phyloP scores from a whole-genome alignment of 805 yeast genomes.

The Barnettozyma siamensis region DNA sequence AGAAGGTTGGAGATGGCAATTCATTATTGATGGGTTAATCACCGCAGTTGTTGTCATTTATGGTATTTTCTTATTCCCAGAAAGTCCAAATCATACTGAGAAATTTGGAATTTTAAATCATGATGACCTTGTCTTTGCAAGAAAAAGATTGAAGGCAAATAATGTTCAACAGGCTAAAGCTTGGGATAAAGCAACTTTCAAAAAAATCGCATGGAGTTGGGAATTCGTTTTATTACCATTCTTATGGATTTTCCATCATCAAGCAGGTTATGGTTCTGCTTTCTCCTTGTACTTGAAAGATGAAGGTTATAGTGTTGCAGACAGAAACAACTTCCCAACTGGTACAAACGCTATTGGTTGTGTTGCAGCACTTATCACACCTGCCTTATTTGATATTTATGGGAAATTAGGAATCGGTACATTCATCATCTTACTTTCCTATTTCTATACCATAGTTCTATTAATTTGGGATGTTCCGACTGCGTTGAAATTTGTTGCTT shows the following conservation, averaged over 20 bases:
- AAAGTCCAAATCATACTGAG: neutral
- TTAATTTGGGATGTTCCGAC: conserved; percentile 1
- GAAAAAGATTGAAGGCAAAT: neutral
- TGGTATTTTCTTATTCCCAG: conserved; percentile 14
- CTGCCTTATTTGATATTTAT: conserved; percentile 6
- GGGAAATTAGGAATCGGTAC: neutral
- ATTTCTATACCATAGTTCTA: neutral
- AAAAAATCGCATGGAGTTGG: conserved; percentile 28
- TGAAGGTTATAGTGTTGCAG: conserved; percentile 2
- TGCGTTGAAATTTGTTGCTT: conserved; percentile 1
- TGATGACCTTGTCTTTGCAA: neutral
- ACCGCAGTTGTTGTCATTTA: conserved; percentile 16
- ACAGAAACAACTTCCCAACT: conserved; percentile 9
- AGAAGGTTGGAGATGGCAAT: conserved; percentile 10
- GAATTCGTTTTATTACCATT: conserved; percentile 1
- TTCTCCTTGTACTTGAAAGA: conserved; percentile 1
- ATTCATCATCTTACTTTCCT: neutral
- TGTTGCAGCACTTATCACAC: neutral
- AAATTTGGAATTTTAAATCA: neutral
- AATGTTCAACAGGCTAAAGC: neutral
- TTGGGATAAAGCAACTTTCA: neutral
- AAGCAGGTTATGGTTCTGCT: neutral
- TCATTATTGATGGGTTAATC: conserved; percentile 10
- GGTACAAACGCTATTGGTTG: conserved; percentile 1
- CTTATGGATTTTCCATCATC: conserved; percentile 7